These are phyloP conservation scores for Fusarium cyanostomum DNA, from an alignment of 2,329 filamentous ascomycete genomes.

Conservation along the genomic window DNA sequence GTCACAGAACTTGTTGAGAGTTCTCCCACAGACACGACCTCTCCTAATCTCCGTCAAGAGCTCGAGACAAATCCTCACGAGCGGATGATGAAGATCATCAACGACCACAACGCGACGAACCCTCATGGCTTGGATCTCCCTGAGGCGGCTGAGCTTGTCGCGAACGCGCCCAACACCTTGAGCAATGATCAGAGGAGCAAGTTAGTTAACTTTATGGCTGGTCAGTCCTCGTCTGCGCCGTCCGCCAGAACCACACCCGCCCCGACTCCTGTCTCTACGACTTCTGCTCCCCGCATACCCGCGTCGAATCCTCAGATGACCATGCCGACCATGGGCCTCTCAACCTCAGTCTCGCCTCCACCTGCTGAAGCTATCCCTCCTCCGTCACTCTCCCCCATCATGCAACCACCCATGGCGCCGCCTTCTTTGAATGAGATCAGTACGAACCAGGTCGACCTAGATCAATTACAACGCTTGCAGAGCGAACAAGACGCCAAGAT, in stretches of 20 bases:
- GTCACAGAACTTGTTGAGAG: conserved; percentile 70
- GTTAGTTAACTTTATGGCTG: conserved; percentile 69
- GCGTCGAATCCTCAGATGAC: conserved; percentile 24
- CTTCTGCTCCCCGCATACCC: conserved; percentile 18
- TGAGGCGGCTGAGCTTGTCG: conserved; percentile 60
- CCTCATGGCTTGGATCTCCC: conserved; percentile 61
- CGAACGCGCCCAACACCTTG: conserved; percentile 63
- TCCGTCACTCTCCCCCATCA: conserved; percentile 60
- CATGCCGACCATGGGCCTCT: conserved; percentile 33
- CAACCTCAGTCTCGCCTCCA: conserved; percentile 42
- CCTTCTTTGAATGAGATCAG: conserved; percentile 70
- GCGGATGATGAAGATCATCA: conserved; percentile 72
- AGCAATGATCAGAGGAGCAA: conserved; percentile 66
- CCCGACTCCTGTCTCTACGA: conserved; percentile 18
- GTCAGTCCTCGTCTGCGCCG: conserved; percentile 46
- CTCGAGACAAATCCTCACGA: conserved; percentile 67
- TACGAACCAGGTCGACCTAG: conserved; percentile 78
- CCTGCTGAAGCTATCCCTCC: conserved; percentile 38
- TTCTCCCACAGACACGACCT: conserved; percentile 56
- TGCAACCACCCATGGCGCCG: conserved; percentile 54
- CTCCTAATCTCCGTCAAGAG: conserved; percentile 64
- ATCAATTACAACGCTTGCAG: conserved; percentile 80
- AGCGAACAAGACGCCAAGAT: conserved; percentile 81
- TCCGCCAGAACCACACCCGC: conserved; percentile 37
- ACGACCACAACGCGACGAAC: conserved; percentile 68